A percentile compares a stretch with the other conserved stretches of the same genome.
These are phyloP conservation scores for Aechmea fasciata DNA, from an alignment of 176 grass and related monocot genomes.

Conservation along the genomic window DNA sequence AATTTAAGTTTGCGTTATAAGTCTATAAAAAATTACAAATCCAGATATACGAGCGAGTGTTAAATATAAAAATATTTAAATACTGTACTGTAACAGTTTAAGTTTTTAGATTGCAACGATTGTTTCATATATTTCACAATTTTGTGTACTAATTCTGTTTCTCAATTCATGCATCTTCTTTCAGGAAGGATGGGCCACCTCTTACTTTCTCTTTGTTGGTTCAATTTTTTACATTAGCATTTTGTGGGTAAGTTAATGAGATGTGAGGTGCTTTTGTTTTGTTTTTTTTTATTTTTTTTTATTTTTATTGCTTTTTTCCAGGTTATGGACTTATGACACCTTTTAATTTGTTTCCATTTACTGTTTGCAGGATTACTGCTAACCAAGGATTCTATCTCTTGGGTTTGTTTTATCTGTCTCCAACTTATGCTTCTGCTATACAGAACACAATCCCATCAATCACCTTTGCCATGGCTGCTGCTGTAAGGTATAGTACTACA, in stretches of 20 bases:
- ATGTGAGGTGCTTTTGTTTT: not conserved
- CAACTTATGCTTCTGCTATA: conserved; percentile 75
- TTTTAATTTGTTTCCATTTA: not conserved
- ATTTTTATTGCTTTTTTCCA: not conserved
- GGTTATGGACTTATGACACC: not conserved
- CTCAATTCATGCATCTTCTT: conserved; percentile 7
- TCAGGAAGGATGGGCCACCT: conserved; percentile 46
- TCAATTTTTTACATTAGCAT: conserved; percentile 58
- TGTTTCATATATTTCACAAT: no score
- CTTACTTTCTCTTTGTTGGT: conserved; percentile 49
- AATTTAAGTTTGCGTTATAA: no score
- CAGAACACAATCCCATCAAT: conserved; percentile 55
- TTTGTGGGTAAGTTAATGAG: conserved; percentile 35
- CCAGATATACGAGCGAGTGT: no score
- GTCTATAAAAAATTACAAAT: no score
- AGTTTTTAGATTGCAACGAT: no score
- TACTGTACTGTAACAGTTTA: no score
- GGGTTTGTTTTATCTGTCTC: conserved; percentile 51
- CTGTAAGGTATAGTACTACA: conserved; percentile 9
- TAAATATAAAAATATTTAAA: no score
- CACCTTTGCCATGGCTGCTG: conserved; percentile 50
- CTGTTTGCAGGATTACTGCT: conserved; percentile 40
- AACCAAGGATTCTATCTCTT: conserved; percentile 66
- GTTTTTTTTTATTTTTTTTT: not conserved
- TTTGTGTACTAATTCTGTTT: not conserved